Conservation (phyloP, 192 early-diverging fungal species). For the Coemansia sp. region DNA sequence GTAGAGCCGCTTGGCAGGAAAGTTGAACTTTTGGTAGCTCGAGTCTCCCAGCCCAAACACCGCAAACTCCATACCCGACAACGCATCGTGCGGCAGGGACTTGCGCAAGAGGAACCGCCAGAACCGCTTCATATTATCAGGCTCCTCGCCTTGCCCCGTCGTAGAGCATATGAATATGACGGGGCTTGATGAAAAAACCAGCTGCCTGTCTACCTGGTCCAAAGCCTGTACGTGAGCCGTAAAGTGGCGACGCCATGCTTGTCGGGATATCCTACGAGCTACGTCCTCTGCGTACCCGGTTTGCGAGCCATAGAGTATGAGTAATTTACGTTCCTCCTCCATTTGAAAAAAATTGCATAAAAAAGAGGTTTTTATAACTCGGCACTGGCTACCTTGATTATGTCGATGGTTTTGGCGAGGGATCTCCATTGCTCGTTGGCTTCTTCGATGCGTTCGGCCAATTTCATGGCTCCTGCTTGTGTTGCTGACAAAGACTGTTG, state of each 20-base stretch:
- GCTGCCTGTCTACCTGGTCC: conserved; percentile 73
- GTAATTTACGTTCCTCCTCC: conserved; percentile 39
- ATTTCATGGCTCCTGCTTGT: conserved; percentile 6
- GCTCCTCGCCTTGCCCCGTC: conserved; percentile 90
- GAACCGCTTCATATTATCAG: conserved; percentile 89
- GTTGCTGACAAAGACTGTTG: conserved; percentile 35
- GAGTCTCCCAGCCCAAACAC: conserved; percentile 97
- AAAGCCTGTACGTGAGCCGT: conserved; percentile 61
- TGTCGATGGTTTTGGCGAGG: conserved; percentile 42
- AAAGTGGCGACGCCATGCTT: conserved; percentile 77
- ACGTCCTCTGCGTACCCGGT: conserved; percentile 92
- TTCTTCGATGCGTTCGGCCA: conserved; percentile 24
- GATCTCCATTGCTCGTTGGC: conserved; percentile 35
- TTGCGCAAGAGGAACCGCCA: conserved; percentile 91
- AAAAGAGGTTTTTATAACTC: conserved; percentile 12
- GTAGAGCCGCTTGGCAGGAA: conserved; percentile 87
- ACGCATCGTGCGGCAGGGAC: conserved; percentile 62
- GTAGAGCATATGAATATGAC: conserved; percentile 86
- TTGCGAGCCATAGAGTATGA: conserved; percentile 89
- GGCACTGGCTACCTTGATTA: conserved; percentile 37
- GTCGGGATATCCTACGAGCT: conserved; percentile 76
- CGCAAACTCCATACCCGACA: conserved; percentile 69
- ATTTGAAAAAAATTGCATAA: background rate
- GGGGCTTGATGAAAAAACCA: conserved; percentile 2
- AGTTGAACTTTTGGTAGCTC: conserved; percentile 91